Evolutionary conservation across 2,329 filamentous ascomycete species (phyloP), one percentile per base, ranked within the genome.

Genomic region (Xylariaceae sp.): DNA sequence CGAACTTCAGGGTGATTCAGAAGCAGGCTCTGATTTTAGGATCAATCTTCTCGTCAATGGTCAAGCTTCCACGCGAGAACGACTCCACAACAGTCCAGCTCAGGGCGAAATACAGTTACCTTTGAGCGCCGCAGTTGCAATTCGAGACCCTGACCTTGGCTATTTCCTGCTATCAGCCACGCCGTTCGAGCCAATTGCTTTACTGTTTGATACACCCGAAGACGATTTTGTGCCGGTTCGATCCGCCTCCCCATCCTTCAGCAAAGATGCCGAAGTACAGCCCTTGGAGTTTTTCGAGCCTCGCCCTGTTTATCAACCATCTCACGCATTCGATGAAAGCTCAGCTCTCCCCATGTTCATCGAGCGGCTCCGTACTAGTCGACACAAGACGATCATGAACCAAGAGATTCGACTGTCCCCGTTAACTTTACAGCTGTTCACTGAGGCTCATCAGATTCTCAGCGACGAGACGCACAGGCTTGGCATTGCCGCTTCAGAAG

Each of bases 401-500:
- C 87, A 90, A 59, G 85, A 90, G 67, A 79, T 93, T 51, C 82
- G 85, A 56, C 81, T 92, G 19, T 90, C 87, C 19, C 85, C 88
- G 11, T 83, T 88, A 19, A 90, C 88, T 2, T 79, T 93, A 16
- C 83, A 87, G 62, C 79, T 91, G 33, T 83, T 94, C 63, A 89
- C 88, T 24, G 86, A 90, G 57, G 86, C 86, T 0, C 90, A 94
- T 71, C 86, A 88, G 68, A 78, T 90, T 4, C 78, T 93, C 5
- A 86, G 86, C 60, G 81, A 83, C 8, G 89, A 93, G 72, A 91
- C 88, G 0, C 80, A 88, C 64, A 80, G 79, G 9, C 79, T 93
- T 9, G 88, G 89, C 14, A 76, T 83, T 39, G 89, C 88, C 1
- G 89, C 88, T 1, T 84, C 89, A 1, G 88, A 92, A 65, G 78